These are phyloP conservation scores for Coemansia biformis DNA, from an alignment of 192 early-diverging fungal species.

Conservation along the genomic window DNA sequence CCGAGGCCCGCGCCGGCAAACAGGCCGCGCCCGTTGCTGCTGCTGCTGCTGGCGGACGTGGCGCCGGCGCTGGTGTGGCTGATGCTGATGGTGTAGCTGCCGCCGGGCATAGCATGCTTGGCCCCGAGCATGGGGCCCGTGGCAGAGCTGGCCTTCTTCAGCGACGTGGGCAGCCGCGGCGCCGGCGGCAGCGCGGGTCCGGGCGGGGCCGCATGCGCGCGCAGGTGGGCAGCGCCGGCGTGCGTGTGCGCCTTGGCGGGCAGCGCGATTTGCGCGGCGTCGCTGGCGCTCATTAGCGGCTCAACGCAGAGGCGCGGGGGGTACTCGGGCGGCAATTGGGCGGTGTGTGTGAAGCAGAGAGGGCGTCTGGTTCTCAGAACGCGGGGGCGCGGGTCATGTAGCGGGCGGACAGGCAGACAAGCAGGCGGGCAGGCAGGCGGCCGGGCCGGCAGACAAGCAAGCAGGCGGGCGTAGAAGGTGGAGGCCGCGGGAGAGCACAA, in stretches of 20 bases:
- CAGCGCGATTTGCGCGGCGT: constrained; percentile 27
- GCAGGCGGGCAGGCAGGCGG: no score
- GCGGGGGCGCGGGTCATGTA: no score
- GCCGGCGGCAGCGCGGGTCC: constrained; percentile 11
- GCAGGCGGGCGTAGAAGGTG: no score
- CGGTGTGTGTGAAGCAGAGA: no score
- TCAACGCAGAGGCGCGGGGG: no score
- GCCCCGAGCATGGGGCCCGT: constrained; percentile 32
- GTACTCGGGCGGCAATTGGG: no score
- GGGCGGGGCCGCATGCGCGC: constrained; percentile 17
- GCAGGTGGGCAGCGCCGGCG: constrained; percentile 17
- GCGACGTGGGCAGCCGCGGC: constrained; percentile 22
- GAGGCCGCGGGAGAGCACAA: no score
- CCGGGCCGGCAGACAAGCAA: no score
- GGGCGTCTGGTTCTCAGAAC: no score
- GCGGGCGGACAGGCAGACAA: no score
- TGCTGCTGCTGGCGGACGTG: constrained; percentile 15
- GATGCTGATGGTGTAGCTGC: constrained; percentile 44
- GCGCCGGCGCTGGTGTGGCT: constrained; percentile 47
- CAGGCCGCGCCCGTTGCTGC: constrained; percentile 40
- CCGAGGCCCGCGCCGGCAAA: constrained; percentile 22
- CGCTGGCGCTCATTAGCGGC: constrained; percentile 14
- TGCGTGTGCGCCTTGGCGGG: constrained; percentile 41
- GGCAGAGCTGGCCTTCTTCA: constrained; percentile 46
- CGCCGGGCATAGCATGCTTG: constrained; percentile 17